Evolutionary conservation across 2,329 filamentous ascomycete genomes (phyloP), one percentile per base, ranked within the genome.

Genomic region (Anthostomella pinea): DNA sequence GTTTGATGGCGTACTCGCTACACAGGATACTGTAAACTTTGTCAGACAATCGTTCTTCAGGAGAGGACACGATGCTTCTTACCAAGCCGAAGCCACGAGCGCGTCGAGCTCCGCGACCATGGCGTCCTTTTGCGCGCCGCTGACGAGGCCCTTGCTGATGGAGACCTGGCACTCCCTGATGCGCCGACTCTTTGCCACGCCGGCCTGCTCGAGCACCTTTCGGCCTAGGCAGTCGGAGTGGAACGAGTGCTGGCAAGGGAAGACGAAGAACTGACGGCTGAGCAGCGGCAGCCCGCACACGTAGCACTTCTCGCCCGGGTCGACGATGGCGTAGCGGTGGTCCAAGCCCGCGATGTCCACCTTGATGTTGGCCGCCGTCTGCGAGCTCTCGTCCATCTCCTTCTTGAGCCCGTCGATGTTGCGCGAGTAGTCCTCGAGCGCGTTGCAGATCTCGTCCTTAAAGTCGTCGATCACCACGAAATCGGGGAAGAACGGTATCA

Each of bases 381-480:
- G 80, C 8, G 88, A 86, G 4, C 83, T 88, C 58, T 95, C 88
- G 60, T 98, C 93, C 93, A 98, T 98, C 62, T 97, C 91, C 48
- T 83, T 81, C 57, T 90, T 89, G 24, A 98, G 69, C 2, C 72
- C 73, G 55, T 97, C 93, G 49, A 98, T 98, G 50, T 87, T 88
- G 23, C 87, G 84, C 30, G 82, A 86, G 67, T 98, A 98, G 46
- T 94, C 87, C 63, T 98, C 93, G 2, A 98, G 75, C 1, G 94
- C 93, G 0, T 80, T 73, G 66, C 93, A 98, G 23, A 98, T 97
- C 60, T 98, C 93, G 46, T 97, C 90, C 59, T 97, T 96, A 75
- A 98, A 98, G 62, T 97, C 93, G 59, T 98, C 93, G 45, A 98
- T 97, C 33, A 97, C 86, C 16, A 97, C 89, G 58, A 98, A 98